Evolutionary conservation across 2,329 filamentous ascomycete genomes (phyloP).

Genomic region (Elsinoe perseae): DNA sequence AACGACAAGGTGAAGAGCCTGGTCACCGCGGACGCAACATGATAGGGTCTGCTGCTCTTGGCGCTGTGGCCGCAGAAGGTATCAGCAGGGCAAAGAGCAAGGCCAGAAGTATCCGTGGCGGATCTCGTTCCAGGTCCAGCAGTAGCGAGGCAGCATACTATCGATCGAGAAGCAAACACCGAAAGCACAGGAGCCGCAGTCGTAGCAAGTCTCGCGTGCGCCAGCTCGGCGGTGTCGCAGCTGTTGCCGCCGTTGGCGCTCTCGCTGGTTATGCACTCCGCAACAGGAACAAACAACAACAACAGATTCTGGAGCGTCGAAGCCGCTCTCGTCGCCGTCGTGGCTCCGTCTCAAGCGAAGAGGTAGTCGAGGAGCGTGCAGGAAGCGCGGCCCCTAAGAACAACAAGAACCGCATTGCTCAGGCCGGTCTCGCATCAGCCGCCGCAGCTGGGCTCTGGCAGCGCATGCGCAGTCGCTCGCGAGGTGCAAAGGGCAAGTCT

Average conservation of each 20-base stretch:
- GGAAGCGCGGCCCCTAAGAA: slow-evolving; percentile 41
- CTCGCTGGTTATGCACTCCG: slow-evolving; percentile 47
- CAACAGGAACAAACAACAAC: slow-evolving; percentile 44
- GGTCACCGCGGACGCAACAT: slow-evolving; percentile 46
- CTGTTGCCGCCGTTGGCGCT: slow-evolving; percentile 53
- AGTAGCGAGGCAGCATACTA: slow-evolving; percentile 20
- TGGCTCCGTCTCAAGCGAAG: slow-evolving; percentile 31
- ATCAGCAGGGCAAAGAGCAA: slow-evolving; percentile 45
- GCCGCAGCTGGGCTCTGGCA: slow-evolving; percentile 55
- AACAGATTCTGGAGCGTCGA: slow-evolving; percentile 35
- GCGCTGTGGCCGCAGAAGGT: slow-evolving; percentile 54
- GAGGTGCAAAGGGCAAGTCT: slow-evolving; percentile 36
- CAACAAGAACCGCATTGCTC: slow-evolving; percentile 52
- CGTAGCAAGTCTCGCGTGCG: slow-evolving; percentile 37
- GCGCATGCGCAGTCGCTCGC: slow-evolving; percentile 50
- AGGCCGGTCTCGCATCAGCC: slow-evolving; percentile 55
- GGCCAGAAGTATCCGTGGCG: slow-evolving; percentile 27
- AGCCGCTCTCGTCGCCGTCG: slow-evolving; percentile 40
- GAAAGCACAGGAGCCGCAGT: slow-evolving; percentile 23
- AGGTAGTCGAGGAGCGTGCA: slow-evolving; percentile 19
- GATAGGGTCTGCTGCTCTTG: slow-evolving; percentile 53
- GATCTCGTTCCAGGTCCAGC: slow-evolving; percentile 26
- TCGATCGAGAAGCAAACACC: slow-evolving; percentile 30
- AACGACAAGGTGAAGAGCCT: slow-evolving; percentile 47
- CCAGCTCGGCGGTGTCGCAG: slow-evolving; percentile 51